Percentiles rank a stretch among this genome's conserved stretches.
phyloP scores from a whole-genome alignment of 1,284 basidiomycete genomes.

The Bothia castanella region DNA sequence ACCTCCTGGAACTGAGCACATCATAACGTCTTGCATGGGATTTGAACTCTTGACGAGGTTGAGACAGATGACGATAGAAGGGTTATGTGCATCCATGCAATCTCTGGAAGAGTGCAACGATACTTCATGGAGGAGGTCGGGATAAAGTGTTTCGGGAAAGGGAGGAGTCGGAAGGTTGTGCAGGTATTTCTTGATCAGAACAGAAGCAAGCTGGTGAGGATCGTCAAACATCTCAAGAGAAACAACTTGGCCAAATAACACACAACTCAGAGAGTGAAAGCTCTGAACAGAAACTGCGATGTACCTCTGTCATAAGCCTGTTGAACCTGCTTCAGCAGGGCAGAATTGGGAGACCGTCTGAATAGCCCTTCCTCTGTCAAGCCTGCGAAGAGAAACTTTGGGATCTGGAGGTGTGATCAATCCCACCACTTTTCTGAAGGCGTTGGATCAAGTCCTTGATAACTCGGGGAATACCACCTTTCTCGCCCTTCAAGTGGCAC shows the following conservation, averaged over 20 bases:
- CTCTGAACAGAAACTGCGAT: conserved; percentile 7
- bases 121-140: conserved; percentile 74
- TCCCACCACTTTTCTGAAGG: conserved; percentile 55
- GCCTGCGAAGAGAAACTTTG: conserved; percentile 37
- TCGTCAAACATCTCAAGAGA: conserved; percentile 70
- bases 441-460: conserved; percentile 74
- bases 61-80: conserved; percentile 73
- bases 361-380: conserved; percentile 77
- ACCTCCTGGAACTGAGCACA: conserved; percentile 59
- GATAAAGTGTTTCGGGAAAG: conserved; percentile 67
- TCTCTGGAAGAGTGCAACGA: conserved; percentile 62
- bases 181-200: conserved; percentile 80
- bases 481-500: conserved; percentile 77
- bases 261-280: conserved; percentile 12
- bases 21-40: conserved; percentile 65
- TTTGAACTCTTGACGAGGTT: conserved; percentile 71
- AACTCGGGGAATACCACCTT: conserved; percentile 72
- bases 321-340: conserved; percentile 65
- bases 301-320: conserved; percentile 78
- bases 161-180: conserved; percentile 74
- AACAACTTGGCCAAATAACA: conserved; percentile 70
- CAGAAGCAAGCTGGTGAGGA: conserved; percentile 76
- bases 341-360: conserved; percentile 70
- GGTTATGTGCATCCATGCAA: conserved; percentile 80
- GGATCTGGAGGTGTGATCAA: not conserved